These are phyloP conservation scores for Acrodontium crateriforme DNA, from an alignment of 2,329 filamentous ascomycete species.

Conservation along the genomic window DNA sequence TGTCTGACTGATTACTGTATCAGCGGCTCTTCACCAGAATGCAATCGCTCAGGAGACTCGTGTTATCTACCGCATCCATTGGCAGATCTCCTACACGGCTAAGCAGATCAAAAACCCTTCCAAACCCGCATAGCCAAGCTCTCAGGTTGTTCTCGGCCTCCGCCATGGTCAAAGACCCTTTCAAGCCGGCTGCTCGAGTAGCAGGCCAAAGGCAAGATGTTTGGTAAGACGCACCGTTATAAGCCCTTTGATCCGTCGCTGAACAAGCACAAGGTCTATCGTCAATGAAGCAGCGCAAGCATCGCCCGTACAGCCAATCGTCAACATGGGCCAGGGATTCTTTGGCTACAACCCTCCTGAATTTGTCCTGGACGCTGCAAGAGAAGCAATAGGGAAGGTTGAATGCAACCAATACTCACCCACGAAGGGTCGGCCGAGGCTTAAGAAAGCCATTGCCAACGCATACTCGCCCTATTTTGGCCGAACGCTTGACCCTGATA, in stretches of 20 bases:
- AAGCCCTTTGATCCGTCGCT: not conserved
- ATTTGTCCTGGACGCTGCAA: conserved; percentile 85
- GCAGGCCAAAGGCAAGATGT: conserved; percentile 44
- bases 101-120: not conserved
- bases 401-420: conserved; percentile 99
- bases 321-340: conserved; percentile 62
- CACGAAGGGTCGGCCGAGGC: conserved; percentile 77
- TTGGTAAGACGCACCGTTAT: conserved; percentile 29
- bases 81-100: too few relatives aligned
- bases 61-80: not conserved
- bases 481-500: conserved; percentile 68
- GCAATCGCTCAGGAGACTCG: not conserved
- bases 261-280: conserved; percentile 37
- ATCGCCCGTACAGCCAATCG: conserved; percentile 49
- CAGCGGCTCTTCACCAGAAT: not conserved
- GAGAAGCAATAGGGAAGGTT: conserved; percentile 73
- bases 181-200: conserved; percentile 42
- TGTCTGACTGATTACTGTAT: too few relatives aligned
- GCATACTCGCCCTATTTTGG: conserved; percentile 87
- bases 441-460: conserved; percentile 86
- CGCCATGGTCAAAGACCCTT: conserved; percentile 20
- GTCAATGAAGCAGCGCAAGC: conserved; percentile 54
- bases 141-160: conserved; percentile 10
- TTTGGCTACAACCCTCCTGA: conserved; percentile 89
- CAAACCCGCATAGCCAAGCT: not conserved